Base-by-base conservation (phyloP, 257 asterid genomes). In the Plantago major region DNA sequence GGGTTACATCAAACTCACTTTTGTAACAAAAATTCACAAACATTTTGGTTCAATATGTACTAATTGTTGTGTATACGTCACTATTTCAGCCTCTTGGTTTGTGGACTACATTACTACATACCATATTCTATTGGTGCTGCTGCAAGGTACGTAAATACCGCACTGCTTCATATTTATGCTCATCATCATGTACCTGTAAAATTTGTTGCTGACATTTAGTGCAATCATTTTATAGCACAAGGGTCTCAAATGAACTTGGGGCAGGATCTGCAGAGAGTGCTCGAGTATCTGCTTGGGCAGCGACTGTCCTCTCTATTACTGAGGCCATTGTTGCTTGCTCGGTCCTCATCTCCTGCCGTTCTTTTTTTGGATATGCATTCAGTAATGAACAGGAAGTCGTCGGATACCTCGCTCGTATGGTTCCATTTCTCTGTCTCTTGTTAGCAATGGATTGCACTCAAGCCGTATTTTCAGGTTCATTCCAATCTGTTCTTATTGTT, bases 61-160 rank as follows among this genome's bases (percentile, higher is more conserved):
- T 42, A 7, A 46, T 15, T 62, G 14, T 50, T 45, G 16, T 57
- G 1, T 33, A 64, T 58, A 67, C 42, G 65, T 45, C 53, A 50
- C 26, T 22, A 22, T 19, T 43, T 64, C 85, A 84, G 91, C 73
- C 79, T 84, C 48, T 50, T 68, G 79, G 71, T 76, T 58, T 73
- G 74, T 66, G 76, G 85, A 2, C 60, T 76, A 68, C 87, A 81
- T 60, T 84, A 72, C 73, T 84, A 40, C 64, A 60, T 81, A 55
- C 87, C 87, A n/a, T 81, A 74, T 72, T 84, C 91, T 10, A 14
- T 78, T 42, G 85, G 87, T 56, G 83, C 87, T 70, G 85, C 83
- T n/a, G 85, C 80, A 55, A 84, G 91, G 91, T 84, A 33, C 40
- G 40, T 14, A 50, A 68, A 11, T 56, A 52, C 54, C 16, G 6